Evolutionary conservation across 345 rosid genomes (phyloP), one percentile per base, ranked within the genome.

Genomic region (Brassica incana): DNA sequence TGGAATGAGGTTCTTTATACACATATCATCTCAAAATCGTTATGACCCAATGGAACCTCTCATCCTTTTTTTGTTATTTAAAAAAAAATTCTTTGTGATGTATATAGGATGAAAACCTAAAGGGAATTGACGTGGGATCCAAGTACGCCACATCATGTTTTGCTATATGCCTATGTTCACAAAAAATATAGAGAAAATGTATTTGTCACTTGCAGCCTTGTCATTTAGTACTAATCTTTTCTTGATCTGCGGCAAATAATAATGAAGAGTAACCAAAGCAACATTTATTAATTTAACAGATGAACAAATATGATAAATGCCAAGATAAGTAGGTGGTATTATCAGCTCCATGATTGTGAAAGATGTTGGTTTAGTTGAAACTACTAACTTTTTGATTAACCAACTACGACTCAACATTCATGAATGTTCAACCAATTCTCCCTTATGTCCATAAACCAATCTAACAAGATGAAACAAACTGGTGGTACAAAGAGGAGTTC

Each of bases 1-100:
- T 91, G 97, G 97, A 93, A 91, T 36, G 92, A 91, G 75, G 84
- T 93, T 65, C 75, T 93, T 20, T 93, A 90, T 68, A 35, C 97
- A 0, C 83, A 77, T 8, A 89, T 90, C 48, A 78, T 92, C 67
- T 82, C 90, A 12, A 72, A 77, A 25, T 43, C 68, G 27, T 69
- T 85, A 72, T 85, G 85, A 83, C 88, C 63, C 48, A 18, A 58
- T 81, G 33, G 43, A 67, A 48, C 27, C 16, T 30, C 20, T 75
- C 36, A 18, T 38, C 7, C 14, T 15, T 11, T 27, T 36, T 27
- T 36, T 16, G 3, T 36, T 18, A 12, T 40, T 23, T 23, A 1
- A 23, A 16, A 16, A 16, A 18, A 9, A 7, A 58, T 67, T 79
- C 40, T 79, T 79, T 73, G 69, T 20, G 33, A 73, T 59, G 70